Percentiles rank a stretch among this genome's conserved stretches.
Conservation (phyloP, 2,329 filamentous ascomycete genomes). For the Exserohilum turcica region DNA sequence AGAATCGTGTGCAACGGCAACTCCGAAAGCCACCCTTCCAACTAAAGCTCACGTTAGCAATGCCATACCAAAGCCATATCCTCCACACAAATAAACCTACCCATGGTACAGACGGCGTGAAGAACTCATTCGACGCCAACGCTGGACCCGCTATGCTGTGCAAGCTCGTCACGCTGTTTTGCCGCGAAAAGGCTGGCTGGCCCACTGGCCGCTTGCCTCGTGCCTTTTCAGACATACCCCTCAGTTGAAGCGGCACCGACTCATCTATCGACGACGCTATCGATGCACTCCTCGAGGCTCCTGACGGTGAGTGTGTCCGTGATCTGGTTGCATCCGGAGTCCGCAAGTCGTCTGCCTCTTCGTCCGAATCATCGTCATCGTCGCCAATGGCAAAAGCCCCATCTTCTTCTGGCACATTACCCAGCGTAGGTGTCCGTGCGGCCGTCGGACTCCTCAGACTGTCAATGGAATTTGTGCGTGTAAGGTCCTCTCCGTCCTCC, state of each 20-base stretch:
- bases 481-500: constrained; percentile 54
- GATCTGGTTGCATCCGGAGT: constrained; percentile 46
- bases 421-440: constrained; percentile 62
- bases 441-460: constrained; percentile 68
- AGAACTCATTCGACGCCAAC: constrained; percentile 63
- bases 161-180: constrained; percentile 86
- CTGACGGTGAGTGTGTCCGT: constrained; percentile 37
- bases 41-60: constrained; percentile 55
- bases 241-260: constrained; percentile 77
- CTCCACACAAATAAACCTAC: constrained; percentile 46
- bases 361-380: constrained; percentile 70
- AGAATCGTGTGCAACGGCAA: constrained; percentile 86
- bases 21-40: constrained; percentile 92
- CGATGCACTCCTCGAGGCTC: constrained; percentile 65
- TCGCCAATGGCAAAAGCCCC: constrained; percentile 87
- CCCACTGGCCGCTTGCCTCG: constrained; percentile 93
- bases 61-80: not conserved
- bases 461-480: constrained; percentile 67
- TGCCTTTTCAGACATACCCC: constrained; percentile 96
- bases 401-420: constrained; percentile 77
- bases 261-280: constrained; percentile 73
- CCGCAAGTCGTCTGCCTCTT: constrained; percentile 62
- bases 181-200: constrained; percentile 79
- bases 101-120: constrained; percentile 80
- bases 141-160: constrained; percentile 66